Conservation (phyloP, 345 rosid species). For the Crucihimalaya himalaica region DNA sequence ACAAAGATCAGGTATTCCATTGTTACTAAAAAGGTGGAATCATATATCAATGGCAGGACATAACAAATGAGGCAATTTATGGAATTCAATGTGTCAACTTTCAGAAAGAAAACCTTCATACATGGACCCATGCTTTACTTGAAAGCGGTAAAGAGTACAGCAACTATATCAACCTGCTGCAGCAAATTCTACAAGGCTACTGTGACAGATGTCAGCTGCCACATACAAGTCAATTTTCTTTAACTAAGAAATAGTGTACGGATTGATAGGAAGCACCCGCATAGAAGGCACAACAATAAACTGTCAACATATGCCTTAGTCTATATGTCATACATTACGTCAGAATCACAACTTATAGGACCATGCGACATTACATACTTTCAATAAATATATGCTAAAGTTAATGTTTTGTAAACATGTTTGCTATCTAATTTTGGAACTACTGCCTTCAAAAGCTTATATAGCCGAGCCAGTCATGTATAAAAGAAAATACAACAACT, state of each 20-base stretch:
- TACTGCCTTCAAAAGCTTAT: constrained; percentile 8
- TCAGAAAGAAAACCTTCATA: constrained; percentile 2
- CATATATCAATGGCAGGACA: constrained; percentile 2
- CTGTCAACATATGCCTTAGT: neutral
- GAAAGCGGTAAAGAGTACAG: neutral
- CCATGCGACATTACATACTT: constrained; percentile 3
- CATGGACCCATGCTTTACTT: constrained; percentile 1
- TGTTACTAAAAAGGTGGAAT: constrained; percentile 14
- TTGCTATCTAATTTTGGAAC: neutral
- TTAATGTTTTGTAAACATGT: neutral
- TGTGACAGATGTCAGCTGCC: constrained; percentile 18
- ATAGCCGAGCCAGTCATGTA: neutral
- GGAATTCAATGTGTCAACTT: constrained; percentile 12
- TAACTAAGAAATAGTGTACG: neutral
- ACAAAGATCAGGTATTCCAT: constrained; percentile 7
- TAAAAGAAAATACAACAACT: neutral
- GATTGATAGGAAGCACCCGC: neutral
- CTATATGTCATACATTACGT: neutral
- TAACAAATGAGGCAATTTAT: neutral
- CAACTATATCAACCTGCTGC: constrained; percentile 12
- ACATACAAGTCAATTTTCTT: constrained; percentile 1
- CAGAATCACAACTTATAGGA: neutral
- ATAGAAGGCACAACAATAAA: neutral
- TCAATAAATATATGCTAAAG: neutral
- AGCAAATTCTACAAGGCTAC: constrained; percentile 21